Conservation (phyloP, 345 rosid genomes). For the Brassica carinata region DNA sequence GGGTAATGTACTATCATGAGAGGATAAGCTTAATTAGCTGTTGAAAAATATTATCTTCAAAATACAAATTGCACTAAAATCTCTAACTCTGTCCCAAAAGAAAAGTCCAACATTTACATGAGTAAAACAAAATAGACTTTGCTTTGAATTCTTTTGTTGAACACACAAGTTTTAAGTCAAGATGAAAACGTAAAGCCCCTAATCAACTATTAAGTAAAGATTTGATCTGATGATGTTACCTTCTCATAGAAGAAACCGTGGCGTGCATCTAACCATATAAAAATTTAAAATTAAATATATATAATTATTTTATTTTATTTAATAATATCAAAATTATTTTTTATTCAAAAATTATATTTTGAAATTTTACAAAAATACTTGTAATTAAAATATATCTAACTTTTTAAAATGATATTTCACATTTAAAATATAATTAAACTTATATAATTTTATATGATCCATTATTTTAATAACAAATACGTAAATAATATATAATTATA, state of each 20-base stretch:
- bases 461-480: too few relatives aligned
- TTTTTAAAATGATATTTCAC: too few relatives aligned
- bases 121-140: slow-evolving; percentile 12
- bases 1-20: neutral
- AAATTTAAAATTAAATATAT: too few relatives aligned
- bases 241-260: slow-evolving; percentile 15
- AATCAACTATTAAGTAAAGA: slow-evolving; percentile 7
- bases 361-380: too few relatives aligned
- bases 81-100: neutral
- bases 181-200: slow-evolving; percentile 16
- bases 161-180: slow-evolving; percentile 13
- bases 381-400: too few relatives aligned
- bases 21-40: neutral
- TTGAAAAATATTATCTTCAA: neutral
- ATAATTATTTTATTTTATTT: too few relatives aligned
- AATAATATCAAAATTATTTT: too few relatives aligned
- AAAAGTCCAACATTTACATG: neutral
- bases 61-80: neutral
- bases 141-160: slow-evolving; percentile 11
- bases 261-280: slow-evolving; percentile 24
- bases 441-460: too few relatives aligned
- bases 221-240: neutral
- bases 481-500: too few relatives aligned
- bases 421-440: too few relatives aligned
- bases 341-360: too few relatives aligned